Evolutionary conservation across 208 protist species (phyloP).

Genomic region (Trichomonas tenax): DNA sequence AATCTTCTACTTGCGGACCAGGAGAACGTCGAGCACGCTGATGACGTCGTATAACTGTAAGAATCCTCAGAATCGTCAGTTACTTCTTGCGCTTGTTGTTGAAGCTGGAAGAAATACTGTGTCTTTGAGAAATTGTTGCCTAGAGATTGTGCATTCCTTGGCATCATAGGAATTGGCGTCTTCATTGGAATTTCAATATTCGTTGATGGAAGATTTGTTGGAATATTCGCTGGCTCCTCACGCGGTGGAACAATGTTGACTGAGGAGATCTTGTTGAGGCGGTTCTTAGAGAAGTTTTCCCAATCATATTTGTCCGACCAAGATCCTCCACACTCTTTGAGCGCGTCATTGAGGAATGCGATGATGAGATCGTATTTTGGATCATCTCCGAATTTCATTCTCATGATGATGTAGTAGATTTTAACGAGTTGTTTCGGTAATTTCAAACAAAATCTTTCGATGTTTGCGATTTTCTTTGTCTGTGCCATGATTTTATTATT

Average conservation of each 20-base stretch:
- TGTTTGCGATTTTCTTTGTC: background rate
- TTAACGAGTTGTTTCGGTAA: background rate
- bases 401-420: background rate
- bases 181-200: background rate
- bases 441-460: background rate
- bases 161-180: background rate
- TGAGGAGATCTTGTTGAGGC: background rate
- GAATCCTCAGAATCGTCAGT: background rate
- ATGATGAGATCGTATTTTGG: background rate
- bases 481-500: background rate
- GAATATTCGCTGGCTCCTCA: background rate
- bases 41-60: background rate
- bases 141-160: background rate
- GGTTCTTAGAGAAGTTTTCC: background rate
- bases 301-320: slow-evolving; percentile 4
- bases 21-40: background rate
- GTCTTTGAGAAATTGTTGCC: background rate
- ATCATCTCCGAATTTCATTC: background rate
- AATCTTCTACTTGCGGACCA: background rate
- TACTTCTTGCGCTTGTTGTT: background rate
- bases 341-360: background rate
- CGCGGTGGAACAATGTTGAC: background rate
- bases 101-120: background rate
- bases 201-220: background rate
- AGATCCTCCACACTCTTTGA: background rate